Conservation (phyloP, 257 asterid genomes). For the Nicotiana attenuata region DNA sequence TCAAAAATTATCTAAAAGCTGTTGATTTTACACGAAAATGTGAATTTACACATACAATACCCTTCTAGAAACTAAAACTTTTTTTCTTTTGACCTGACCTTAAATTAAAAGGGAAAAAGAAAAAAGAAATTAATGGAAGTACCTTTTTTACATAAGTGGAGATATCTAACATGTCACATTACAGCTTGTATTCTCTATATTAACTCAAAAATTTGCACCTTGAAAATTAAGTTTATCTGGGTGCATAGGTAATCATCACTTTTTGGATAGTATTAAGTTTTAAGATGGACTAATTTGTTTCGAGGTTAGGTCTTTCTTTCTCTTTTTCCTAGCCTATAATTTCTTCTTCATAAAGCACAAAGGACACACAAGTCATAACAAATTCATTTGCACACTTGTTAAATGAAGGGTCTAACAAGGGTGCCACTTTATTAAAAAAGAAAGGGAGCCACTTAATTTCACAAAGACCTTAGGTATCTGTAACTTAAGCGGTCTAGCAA, state of each 20-base stretch:
- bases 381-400: not conserved
- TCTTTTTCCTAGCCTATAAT: not conserved
- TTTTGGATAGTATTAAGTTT: not conserved
- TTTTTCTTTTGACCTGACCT: not conserved
- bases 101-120: not conserved
- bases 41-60: not conserved
- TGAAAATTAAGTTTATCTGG: not conserved
- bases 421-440: not conserved
- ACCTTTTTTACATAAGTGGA: not conserved
- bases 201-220: not conserved
- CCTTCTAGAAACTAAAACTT: not conserved
- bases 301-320: not conserved
- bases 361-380: not conserved
- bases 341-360: not conserved
- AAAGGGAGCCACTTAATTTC: not conserved
- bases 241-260: not conserved
- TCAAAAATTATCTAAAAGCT: not conserved
- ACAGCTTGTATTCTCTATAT: not conserved
- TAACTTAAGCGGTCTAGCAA: not conserved
- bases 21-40: not conserved
- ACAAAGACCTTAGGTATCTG: not conserved
- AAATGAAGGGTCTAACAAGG: not conserved
- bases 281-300: not conserved
- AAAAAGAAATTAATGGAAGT: not conserved
- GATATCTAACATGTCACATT: not conserved